Evolutionary conservation across 176 grass and related monocot genomes (phyloP).

Genomic region (Dactylis glomerata): DNA sequence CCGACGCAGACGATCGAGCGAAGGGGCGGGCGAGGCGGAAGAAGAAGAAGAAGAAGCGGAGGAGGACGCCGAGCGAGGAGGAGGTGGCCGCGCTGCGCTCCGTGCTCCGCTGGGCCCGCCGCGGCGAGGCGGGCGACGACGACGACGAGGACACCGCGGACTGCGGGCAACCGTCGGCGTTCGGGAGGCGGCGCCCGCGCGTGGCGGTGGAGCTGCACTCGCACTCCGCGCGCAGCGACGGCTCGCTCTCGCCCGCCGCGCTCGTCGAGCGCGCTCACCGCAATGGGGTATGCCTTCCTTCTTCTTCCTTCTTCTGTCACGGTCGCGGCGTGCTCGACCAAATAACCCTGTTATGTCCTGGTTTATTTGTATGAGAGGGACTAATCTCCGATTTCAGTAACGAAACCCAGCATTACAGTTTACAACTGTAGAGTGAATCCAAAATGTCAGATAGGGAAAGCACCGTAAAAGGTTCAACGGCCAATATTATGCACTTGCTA

Average conservation of each 20-base stretch:
- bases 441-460: background rate
- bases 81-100: conserved; percentile 51
- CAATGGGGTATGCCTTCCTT: conserved; percentile 54
- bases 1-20: background rate
- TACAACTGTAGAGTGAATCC: background rate
- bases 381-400: background rate
- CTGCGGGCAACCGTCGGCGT: background rate
- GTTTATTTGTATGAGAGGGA: background rate
- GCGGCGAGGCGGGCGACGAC: conserved; percentile 13
- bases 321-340: background rate
- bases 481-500: background rate
- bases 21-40: conserved; percentile 5
- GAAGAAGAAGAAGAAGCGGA: conserved; percentile 37
- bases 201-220: conserved; percentile 72
- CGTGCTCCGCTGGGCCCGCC: conserved; percentile 55
- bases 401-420: background rate
- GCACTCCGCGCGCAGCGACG: conserved; percentile 66
- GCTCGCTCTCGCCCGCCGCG: conserved; percentile 64
- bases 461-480: too few species aligned
- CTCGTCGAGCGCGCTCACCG: conserved; percentile 65
- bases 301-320: background rate
- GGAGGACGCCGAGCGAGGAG: conserved; percentile 44
- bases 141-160: background rate
- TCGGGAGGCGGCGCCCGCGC: conserved; percentile 1
- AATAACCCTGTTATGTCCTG: background rate